Evolutionary conservation across 805 yeast genomes (phyloP).

Genomic region (Starmera dryadoides): DNA sequence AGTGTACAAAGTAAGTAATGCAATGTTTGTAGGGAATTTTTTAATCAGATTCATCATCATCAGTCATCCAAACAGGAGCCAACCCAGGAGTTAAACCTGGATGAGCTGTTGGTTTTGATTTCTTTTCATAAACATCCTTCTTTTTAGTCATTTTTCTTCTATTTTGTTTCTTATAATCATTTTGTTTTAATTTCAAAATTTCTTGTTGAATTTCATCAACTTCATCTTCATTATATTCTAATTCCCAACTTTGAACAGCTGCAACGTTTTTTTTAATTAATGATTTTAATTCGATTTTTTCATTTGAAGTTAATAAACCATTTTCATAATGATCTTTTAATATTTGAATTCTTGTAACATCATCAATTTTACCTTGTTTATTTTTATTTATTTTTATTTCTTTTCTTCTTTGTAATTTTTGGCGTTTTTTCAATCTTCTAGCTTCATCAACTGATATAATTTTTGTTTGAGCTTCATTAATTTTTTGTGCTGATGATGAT

Average conservation of each 20-base stretch:
- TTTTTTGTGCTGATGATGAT: conserved; percentile 29
- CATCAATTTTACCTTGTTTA: conserved; percentile 17
- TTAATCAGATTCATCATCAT: conserved; percentile 36
- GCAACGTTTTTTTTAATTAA: conserved; percentile 29
- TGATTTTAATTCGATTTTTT: conserved; percentile 26
- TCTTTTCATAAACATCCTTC: conserved; percentile 5
- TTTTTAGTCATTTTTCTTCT: conserved; percentile 12
- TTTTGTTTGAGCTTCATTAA: conserved; percentile 28
- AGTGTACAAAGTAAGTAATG: too few species aligned
- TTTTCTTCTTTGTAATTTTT: conserved; percentile 23
- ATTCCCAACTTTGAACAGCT: conserved; percentile 34
- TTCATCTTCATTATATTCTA: conserved; percentile 31
- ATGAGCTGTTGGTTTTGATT: conserved; percentile 16
- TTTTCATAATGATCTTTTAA: conserved; percentile 25
- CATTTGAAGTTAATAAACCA: conserved; percentile 25
- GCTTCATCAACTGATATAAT: conserved; percentile 27
- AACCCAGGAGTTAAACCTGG: conserved; percentile 79
- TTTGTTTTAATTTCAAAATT: conserved; percentile 34
- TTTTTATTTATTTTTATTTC: conserved; percentile 11
- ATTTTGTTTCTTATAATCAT: conserved; percentile 25
- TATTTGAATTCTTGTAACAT: conserved; percentile 25
- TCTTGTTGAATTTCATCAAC: conserved; percentile 33
- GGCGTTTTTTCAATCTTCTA: conserved; percentile 26
- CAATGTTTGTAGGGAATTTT: neutral
- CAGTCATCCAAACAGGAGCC: conserved; percentile 70